A percentile compares a stretch with the other conserved stretches of the same genome.
Evolutionary conservation across 768 basidiomycete genomes (phyloP).

Genomic region (Boletus barrowsii): DNA sequence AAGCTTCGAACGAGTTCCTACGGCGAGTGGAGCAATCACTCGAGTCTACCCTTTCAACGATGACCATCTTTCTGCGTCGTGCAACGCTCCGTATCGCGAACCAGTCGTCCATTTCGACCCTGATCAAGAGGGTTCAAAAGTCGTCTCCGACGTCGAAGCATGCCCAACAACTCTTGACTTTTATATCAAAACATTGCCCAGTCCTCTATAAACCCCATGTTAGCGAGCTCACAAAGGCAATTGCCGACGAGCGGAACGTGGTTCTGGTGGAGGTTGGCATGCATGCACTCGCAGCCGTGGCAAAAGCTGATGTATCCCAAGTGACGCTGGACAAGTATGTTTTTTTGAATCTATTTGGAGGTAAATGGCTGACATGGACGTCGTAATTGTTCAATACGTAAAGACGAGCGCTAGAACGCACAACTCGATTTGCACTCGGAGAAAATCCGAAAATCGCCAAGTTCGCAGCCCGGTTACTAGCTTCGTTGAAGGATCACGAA

Average conservation of each 20-base stretch:
- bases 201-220: conserved; percentile 71
- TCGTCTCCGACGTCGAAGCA: conserved; percentile 40
- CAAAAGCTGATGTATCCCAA: conserved; percentile 54
- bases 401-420: conserved; percentile 67
- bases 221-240: conserved; percentile 69
- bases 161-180: conserved; percentile 52
- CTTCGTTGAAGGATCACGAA: conserved; percentile 52
- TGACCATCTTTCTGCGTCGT: conserved; percentile 67
- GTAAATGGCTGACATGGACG: neutral
- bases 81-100: conserved; percentile 75
- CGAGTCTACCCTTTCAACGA: conserved; percentile 58
- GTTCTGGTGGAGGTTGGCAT: conserved; percentile 62
- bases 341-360: neutral
- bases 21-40: conserved; percentile 72
- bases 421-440: conserved; percentile 56
- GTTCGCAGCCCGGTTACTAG: conserved; percentile 76
- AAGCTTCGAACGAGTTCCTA: conserved; percentile 78
- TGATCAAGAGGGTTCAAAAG: conserved; percentile 67
- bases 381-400: neutral
- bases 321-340: conserved; percentile 67
- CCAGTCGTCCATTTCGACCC: conserved; percentile 77
- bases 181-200: conserved; percentile 74
- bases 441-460: conserved; percentile 71
- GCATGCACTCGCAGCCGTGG: conserved; percentile 72
- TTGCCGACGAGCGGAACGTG: conserved; percentile 60